A percentile compares a stretch with the other conserved stretches of the same genome.
These are phyloP conservation scores for Pichia sp. DNA, from an alignment of 1,139 yeast species.

Conservation along the genomic window DNA sequence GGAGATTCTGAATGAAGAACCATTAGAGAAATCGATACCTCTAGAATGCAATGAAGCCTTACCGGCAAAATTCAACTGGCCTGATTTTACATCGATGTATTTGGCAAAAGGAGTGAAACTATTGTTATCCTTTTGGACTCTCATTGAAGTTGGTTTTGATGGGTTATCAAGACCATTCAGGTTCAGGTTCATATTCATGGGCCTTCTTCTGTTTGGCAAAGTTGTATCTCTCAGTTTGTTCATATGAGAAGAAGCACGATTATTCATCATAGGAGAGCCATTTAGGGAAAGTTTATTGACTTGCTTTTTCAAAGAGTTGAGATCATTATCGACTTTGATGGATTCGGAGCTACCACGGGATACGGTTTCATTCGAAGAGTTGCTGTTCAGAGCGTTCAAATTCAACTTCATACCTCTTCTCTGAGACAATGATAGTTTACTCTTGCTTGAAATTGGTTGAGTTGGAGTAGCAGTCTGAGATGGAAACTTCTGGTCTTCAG, in stretches of 20 bases:
- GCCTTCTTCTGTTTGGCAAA: slow-evolving; percentile 20
- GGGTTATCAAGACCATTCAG: slow-evolving; percentile 8
- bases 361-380: background rate
- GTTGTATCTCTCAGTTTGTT: slow-evolving; percentile 24
- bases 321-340: background rate
- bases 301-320: slow-evolving; percentile 5
- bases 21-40: slow-evolving; percentile 87
- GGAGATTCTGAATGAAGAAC: slow-evolving; percentile 81
- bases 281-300: slow-evolving; percentile 10
- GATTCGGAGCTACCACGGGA: background rate
- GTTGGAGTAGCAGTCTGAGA: background rate
- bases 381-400: slow-evolving; percentile 34
- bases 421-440: slow-evolving; percentile 46
- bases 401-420: slow-evolving; percentile 55
- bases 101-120: slow-evolving; percentile 75
- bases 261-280: background rate
- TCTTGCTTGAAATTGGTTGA: background rate
- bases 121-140: slow-evolving; percentile 25
- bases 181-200: slow-evolving; percentile 13
- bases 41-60: slow-evolving; percentile 87
- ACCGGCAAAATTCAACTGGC: slow-evolving; percentile 86
- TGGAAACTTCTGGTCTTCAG: background rate
- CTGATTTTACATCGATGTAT: slow-evolving; percentile 86
- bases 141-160: background rate
- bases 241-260: slow-evolving; percentile 13